Base-by-base conservation (phyloP, 2,329 filamentous ascomycete species). In the Penicillium sp. region DNA sequence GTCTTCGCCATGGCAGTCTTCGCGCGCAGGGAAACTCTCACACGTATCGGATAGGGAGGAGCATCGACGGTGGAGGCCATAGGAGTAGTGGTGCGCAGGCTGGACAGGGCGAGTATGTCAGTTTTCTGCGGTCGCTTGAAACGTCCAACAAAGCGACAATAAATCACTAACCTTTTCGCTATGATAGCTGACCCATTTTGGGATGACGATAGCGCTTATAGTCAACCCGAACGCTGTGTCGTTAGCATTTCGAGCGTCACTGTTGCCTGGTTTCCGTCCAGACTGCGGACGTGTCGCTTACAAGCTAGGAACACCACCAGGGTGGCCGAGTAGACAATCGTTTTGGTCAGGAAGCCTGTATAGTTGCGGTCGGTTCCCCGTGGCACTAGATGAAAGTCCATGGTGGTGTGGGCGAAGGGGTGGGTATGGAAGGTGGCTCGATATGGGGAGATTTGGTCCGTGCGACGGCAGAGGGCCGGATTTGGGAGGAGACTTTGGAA, bases 31-130 rank as follows among this genome's bases (percentile, higher is more conserved):
- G 73, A 92, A 95, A 60, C 73, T 73, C 47, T 77, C 70, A 63
- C 75, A 77, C 27, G 69, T 74, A 49, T 85, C 80, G 45, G 84
- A 84, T 56, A 90, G 79, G 56, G 85, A 89, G 53, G 88, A 90
- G 77, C 93, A 99, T 71, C 86, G 87, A 65, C 83, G 84, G 76
- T 96, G 90, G 46, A 99, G 85, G 57, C 93, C 93, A 70, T 89
- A 87, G 47, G 82, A 84, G 63, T 92, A 86, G 60, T 83, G 77
- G 53, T 83, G 84, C 64, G 86, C 84, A 27, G 71, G 70, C 71
- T 75, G 24, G 26, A 41, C 11, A 37, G n/a, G 27, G n/a, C 19
- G 19, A 10, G 19, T 27, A 13, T 8, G 33, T 39, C n/a, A 19
- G 49, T 22, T 37, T 48, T 54, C 13, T 27, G 10, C 43, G 49